These are phyloP conservation scores for Thinopyrum elongatum DNA, from an alignment of 176 grass and related monocot genomes.

Conservation along the genomic window DNA sequence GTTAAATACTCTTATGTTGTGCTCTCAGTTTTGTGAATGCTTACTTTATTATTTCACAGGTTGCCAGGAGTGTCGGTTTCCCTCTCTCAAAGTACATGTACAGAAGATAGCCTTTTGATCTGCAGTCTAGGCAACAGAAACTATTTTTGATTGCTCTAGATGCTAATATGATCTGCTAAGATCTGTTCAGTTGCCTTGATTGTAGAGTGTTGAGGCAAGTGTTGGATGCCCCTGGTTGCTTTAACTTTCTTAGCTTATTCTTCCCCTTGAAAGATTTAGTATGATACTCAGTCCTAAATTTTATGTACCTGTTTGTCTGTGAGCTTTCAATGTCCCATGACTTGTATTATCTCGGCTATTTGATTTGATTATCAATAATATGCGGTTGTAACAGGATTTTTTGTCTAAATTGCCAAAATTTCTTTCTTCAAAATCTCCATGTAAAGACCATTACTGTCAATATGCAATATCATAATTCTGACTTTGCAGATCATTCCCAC, in stretches of 20 bases:
- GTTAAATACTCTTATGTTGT: not conserved
- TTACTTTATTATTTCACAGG: constrained; percentile 57
- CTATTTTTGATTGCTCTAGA: constrained; percentile 24
- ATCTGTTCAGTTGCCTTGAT: constrained; percentile 26
- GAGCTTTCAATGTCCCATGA: not conserved
- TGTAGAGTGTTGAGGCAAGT: constrained; percentile 11
- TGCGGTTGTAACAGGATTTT: not conserved
- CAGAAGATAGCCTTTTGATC: constrained; percentile 71
- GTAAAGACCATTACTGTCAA: not conserved
- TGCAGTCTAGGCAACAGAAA: constrained; percentile 10
- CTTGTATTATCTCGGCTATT: not conserved
- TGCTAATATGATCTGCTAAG: constrained; percentile 15
- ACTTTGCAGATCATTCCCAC: not conserved
- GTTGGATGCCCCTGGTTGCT: not conserved
- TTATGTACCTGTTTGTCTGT: not conserved
- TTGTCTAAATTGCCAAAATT: not conserved
- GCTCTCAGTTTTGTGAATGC: constrained; percentile 24
- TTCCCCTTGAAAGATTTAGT: not conserved
- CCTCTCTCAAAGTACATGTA: constrained; percentile 93
- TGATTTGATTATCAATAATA: constrained; percentile 4
- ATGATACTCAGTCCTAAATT: constrained; percentile 8
- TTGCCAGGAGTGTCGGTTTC: constrained; percentile 82
- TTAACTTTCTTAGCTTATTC: not conserved
- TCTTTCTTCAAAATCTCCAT: constrained; percentile 18
- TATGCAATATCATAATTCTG: constrained; percentile 13